Percentiles rank a stretch among this genome's conserved stretches.
phyloP scores from a whole-genome alignment of 2,329 filamentous ascomycete genomes.

The Cladosporium sp. region DNA sequence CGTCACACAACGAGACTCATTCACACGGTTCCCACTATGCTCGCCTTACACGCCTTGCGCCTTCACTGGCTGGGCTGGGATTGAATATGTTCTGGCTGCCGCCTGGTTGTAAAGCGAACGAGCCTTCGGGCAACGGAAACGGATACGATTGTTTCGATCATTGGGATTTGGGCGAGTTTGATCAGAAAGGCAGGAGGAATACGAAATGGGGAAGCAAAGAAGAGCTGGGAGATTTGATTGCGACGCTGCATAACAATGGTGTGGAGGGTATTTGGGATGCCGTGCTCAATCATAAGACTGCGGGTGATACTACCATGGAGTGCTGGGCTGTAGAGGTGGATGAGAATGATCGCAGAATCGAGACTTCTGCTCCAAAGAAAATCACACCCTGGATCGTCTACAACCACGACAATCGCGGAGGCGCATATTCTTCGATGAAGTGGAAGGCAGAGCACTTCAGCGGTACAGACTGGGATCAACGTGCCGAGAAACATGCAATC shows the following conservation, averaged over 20 bases:
- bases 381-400: slow-evolving; percentile 67
- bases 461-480: slow-evolving; percentile 63
- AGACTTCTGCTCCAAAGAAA: slow-evolving; percentile 52
- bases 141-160: slow-evolving; percentile 60
- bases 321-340: slow-evolving; percentile 63
- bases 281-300: slow-evolving; percentile 69
- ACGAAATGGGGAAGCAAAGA: slow-evolving; percentile 68
- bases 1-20: slow-evolving; percentile 23
- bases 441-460: slow-evolving; percentile 66
- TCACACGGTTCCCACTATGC: slow-evolving; percentile 44
- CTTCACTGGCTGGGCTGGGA: slow-evolving; percentile 45
- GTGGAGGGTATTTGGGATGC: slow-evolving; percentile 65
- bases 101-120: slow-evolving; percentile 64
- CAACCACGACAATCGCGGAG: slow-evolving; percentile 56
- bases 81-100: slow-evolving; percentile 64
- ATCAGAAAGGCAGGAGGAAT: slow-evolving; percentile 58
- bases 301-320: slow-evolving; percentile 61
- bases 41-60: slow-evolving; percentile 24
- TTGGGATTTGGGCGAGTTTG: slow-evolving; percentile 70
- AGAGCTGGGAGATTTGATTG: slow-evolving; percentile 53
- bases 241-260: slow-evolving; percentile 48
- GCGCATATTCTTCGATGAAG: slow-evolving; percentile 57
- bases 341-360: slow-evolving; percentile 49
- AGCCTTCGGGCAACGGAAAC: slow-evolving; percentile 52
- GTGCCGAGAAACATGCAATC: slow-evolving; percentile 54